These are phyloP conservation scores for Salix purpurea DNA, from an alignment of 345 rosid species.

Conservation along the genomic window DNA sequence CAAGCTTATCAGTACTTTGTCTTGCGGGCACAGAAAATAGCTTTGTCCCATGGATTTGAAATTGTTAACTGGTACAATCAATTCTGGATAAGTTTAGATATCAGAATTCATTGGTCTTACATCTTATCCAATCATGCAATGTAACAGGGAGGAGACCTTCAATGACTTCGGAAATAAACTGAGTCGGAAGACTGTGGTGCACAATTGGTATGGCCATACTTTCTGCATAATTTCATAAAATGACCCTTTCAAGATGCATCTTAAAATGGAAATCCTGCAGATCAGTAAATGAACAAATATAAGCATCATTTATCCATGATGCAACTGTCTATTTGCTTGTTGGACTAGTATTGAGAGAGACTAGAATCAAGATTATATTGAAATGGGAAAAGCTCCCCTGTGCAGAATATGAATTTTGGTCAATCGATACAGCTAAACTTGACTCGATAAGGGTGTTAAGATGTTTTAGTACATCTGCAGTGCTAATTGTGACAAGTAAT, in stretches of 20 bases:
- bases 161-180: conserved; percentile 56
- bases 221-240: not conserved
- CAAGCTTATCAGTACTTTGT: conserved; percentile 70
- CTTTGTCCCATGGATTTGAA: conserved; percentile 61
- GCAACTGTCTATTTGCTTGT: not conserved
- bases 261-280: not conserved
- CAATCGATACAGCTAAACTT: not conserved
- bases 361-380: not conserved
- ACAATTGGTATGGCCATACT: conserved; percentile 53
- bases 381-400: not conserved
- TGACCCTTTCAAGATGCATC: not conserved
- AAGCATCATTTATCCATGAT: not conserved
- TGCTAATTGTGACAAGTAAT: not conserved
- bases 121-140: conserved; percentile 13
- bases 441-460: not conserved
- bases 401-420: not conserved
- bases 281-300: not conserved
- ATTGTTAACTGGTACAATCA: conserved; percentile 56
- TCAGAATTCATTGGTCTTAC: not conserved
- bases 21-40: conserved; percentile 53
- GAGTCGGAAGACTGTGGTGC: conserved; percentile 58
- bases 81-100: not conserved
- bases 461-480: not conserved
- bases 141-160: conserved; percentile 80
- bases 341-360: too few species aligned